Conservation (phyloP, 2,329 filamentous ascomycete genomes). For the Ambrosiella cleistominuta region DNA sequence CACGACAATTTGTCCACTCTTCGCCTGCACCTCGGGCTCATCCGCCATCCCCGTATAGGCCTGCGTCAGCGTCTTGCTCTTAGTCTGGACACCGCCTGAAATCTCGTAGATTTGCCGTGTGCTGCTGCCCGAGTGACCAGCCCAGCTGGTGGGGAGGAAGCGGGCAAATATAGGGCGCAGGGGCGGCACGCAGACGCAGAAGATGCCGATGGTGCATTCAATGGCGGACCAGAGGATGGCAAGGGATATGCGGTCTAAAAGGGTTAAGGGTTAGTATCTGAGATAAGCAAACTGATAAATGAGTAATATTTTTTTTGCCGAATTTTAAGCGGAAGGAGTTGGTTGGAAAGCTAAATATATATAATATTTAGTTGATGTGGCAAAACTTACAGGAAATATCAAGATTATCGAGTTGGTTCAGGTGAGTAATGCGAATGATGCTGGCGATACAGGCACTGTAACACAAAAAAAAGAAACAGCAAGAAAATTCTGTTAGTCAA, state of each 20-base stretch:
- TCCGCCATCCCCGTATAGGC: background rate
- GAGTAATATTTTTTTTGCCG: background rate
- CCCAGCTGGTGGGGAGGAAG: slow-evolving; percentile 4
- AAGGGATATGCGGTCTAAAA: slow-evolving; percentile 17
- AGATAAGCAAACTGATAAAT: background rate
- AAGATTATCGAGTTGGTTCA: slow-evolving; percentile 15
- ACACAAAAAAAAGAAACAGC: too few relatives aligned
- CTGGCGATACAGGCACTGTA: slow-evolving; percentile 17
- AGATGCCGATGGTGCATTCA: slow-evolving; percentile 20
- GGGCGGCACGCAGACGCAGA: slow-evolving; percentile 20
- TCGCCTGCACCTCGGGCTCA: background rate
- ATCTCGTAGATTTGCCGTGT: slow-evolving; percentile 8
- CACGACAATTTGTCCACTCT: slow-evolving; percentile 6
- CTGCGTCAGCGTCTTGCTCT: background rate
- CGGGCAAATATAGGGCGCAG: slow-evolving; percentile 16
- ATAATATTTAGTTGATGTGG: background rate
- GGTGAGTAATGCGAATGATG: slow-evolving; percentile 16
- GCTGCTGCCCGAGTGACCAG: background rate
- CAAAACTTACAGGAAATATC: slow-evolving; percentile 19
- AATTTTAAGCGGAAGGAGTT: background rate
- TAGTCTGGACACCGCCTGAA: background rate
- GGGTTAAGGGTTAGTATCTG: background rate
- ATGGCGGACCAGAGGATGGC: slow-evolving; percentile 20
- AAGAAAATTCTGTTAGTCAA: background rate
- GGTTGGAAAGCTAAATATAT: background rate